Base-by-base conservation (phyloP, 2,329 filamentous ascomycete species). In the Tolypocladium album region DNA sequence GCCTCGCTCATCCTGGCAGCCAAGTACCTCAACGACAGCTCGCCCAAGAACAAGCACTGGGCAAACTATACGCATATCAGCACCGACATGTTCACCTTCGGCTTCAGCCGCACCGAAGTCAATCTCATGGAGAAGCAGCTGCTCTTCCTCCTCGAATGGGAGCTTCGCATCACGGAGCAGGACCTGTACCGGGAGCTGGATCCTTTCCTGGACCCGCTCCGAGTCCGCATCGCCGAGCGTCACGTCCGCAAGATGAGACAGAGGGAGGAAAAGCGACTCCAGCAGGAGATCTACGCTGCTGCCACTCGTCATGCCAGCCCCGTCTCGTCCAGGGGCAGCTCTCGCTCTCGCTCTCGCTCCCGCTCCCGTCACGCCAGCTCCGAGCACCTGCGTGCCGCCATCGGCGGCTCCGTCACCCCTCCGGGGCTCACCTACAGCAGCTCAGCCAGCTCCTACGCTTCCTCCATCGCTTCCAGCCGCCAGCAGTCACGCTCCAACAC, bases 1-100 rank as follows among this genome's bases (percentile, higher is more conserved):
- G 93, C 90, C 50, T 81, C 89, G 20, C 86, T 93, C 66, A 94
- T 94, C 70, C 81, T 88, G 55, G 87, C 94, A 1, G 93, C 94
- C 68, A 99, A 99, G 86, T 97, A 97, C 75, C 84, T 97, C 67
- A 97, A 99, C 75, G 94, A 97, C 81, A 96, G 92, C 63, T 97
- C 92, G 15, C 94, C 94, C 64, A 97, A 97, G 87, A 99, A 99
- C 85, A 97, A 97, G 86, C 94, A 99, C 82, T 99, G 94, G 94
- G 92, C 94, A 65, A 88, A 87, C 69, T 99, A 97, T 81, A 96
- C 89, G 62, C 79, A 87, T 68, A 87, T 96, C 67, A 88, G 81
- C 73, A 85, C 86, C 13, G 77, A 80, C 11, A 71, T 68, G 63
- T 81, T 78, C 71, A 84, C 81, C 70, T 99, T 97, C 70, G 90